Conservation (phyloP, 2,329 filamentous ascomycete genomes). For the Orbilia ellipsospora region DNA sequence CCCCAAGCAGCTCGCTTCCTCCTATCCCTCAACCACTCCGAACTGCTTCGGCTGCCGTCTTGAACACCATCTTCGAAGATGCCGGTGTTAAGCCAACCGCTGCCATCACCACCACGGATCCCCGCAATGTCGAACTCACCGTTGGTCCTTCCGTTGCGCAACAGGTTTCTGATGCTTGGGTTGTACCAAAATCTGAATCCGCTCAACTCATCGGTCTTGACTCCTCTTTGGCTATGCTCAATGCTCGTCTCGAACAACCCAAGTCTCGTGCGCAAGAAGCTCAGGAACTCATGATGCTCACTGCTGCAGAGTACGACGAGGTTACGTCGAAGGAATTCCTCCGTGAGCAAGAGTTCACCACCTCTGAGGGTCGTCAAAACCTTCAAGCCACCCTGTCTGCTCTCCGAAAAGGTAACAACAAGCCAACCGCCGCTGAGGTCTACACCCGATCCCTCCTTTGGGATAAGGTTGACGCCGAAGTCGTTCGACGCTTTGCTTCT, state of each 20-base stretch:
- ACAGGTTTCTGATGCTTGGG: conserved; percentile 58
- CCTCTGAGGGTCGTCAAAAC: conserved; percentile 75
- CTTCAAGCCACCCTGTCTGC: conserved; percentile 82
- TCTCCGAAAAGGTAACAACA: conserved; percentile 75
- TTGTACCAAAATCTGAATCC: conserved; percentile 58
- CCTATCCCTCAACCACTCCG: conserved; percentile 83
- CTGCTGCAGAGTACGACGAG: conserved; percentile 86
- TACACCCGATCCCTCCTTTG: conserved; percentile 92
- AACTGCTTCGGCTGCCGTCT: conserved; percentile 78
- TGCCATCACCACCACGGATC: conserved; percentile 55
- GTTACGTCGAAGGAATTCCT: conserved; percentile 80
- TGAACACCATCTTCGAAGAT: conserved; percentile 85
- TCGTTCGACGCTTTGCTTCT: conserved; percentile 85
- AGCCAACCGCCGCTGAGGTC: conserved; percentile 83
- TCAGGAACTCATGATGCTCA: conserved; percentile 87
- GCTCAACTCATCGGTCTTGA: conserved; percentile 59
- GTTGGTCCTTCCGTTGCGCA: conserved; percentile 50
- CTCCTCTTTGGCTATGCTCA: conserved; percentile 62
- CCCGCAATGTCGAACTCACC: conserved; percentile 60
- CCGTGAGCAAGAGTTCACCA: conserved; percentile 69
- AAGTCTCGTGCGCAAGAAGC: conserved; percentile 86
- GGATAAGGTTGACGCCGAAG: conserved; percentile 91
- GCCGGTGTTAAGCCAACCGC: conserved; percentile 69
- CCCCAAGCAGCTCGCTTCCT: conserved; percentile 76
- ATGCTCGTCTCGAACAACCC: conserved; percentile 64